These are phyloP conservation scores for Cytospora piceae DNA, from an alignment of 2,329 filamentous ascomycete species.

Conservation along the genomic window DNA sequence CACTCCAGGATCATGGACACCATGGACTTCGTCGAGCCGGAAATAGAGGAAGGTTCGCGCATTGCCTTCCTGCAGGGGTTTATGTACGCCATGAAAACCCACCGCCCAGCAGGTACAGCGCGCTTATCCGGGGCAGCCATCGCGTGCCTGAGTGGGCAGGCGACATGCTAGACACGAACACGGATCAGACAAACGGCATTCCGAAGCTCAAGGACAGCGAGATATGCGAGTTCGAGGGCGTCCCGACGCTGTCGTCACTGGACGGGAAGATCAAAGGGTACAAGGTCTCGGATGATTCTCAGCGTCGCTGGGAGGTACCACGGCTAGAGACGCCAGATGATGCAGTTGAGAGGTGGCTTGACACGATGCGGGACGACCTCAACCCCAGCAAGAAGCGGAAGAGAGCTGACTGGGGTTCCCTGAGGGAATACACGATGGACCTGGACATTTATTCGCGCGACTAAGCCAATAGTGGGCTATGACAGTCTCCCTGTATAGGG, in stretches of 20 bases:
- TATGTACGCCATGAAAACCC: neutral
- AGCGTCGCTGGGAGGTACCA: neutral
- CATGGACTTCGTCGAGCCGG: neutral
- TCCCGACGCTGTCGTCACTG: neutral
- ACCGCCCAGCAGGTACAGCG: neutral
- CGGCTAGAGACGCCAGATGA: neutral
- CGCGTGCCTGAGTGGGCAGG: neutral
- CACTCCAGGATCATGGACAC: neutral
- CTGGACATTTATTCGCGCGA: too few species aligned
- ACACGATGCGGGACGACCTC: neutral
- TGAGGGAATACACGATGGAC: neutral
- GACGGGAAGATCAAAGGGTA: neutral
- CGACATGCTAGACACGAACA: neutral
- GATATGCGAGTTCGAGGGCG: neutral
- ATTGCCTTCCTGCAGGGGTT: neutral
- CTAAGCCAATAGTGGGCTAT: too few species aligned
- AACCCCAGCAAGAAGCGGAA: neutral
- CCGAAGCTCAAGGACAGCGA: neutral
- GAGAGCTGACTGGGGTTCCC: neutral
- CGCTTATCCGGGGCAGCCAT: neutral
- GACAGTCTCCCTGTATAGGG: too few species aligned
- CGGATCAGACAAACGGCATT: neutral
- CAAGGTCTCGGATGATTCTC: neutral
- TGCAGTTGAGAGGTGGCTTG: neutral
- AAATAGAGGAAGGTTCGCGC: neutral